A percentile compares a stretch with the other conserved stretches of the same genome.
These are phyloP conservation scores for Oryza rufipogon DNA, from an alignment of 176 grass and related monocot genomes.

Conservation along the genomic window DNA sequence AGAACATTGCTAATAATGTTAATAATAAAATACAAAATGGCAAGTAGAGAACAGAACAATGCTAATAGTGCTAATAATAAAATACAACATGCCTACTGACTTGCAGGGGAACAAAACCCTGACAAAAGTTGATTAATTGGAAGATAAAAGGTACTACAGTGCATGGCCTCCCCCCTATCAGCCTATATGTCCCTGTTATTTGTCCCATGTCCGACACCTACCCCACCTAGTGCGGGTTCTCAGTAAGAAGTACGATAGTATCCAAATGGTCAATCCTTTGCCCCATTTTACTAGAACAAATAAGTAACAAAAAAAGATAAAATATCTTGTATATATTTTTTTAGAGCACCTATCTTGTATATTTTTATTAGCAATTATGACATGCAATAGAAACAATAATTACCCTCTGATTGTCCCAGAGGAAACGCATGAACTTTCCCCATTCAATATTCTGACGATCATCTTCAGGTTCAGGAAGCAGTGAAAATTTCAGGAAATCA, in stretches of 20 bases:
- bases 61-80: conserved; percentile 9
- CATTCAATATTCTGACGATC: conserved; percentile 55
- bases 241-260: background rate
- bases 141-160: conserved; percentile 29
- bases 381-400: conserved; percentile 2
- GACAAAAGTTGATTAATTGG: background rate
- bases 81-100: conserved; percentile 28
- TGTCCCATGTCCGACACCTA: background rate
- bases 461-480: conserved; percentile 68
- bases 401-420: conserved; percentile 55
- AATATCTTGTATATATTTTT: too few relatives aligned
- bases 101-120: background rate
- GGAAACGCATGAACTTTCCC: conserved; percentile 57
- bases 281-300: background rate
- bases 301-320: conserved; percentile 13
- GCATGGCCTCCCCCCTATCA: background rate
- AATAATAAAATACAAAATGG: too few relatives aligned
- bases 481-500: conserved; percentile 46
- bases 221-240: background rate
- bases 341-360: background rate
- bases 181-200: background rate
- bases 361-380: background rate
- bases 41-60: too few relatives aligned
- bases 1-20: background rate
- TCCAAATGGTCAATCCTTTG: conserved; percentile 1